phyloP scores from a whole-genome alignment of 208 protist genomes.

The Trichomonas tenax region DNA sequence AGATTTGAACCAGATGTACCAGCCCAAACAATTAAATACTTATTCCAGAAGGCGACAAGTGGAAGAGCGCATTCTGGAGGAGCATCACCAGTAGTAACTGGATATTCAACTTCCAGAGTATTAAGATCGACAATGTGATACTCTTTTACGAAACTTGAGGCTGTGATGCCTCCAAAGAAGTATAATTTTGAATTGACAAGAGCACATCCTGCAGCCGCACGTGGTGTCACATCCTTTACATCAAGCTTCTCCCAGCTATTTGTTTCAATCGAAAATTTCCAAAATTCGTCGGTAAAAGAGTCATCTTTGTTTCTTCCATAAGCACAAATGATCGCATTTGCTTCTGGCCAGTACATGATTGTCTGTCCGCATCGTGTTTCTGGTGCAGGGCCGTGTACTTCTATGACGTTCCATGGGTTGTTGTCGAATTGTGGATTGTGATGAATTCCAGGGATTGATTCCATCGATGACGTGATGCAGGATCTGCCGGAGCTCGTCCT shows the following conservation, averaged over 20 bases:
- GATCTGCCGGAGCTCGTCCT: not conserved
- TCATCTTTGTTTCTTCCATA: not conserved
- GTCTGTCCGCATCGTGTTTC: not conserved
- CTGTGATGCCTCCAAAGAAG: not conserved
- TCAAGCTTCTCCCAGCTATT: not conserved
- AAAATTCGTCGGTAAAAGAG: not conserved
- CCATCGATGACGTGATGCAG: not conserved
- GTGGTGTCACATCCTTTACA: not conserved
- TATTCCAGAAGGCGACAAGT: not conserved
- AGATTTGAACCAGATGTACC: not conserved
- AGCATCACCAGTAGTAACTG: not conserved
- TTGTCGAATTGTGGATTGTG: not conserved
- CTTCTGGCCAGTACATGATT: not conserved
- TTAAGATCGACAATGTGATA: not conserved
- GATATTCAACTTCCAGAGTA: not conserved
- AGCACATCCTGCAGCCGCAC: not conserved
- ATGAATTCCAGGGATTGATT: not conserved
- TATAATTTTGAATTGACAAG: not conserved
- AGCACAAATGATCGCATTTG: not conserved
- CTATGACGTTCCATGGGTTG: not conserved
- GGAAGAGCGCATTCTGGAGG: not conserved
- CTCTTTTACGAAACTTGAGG: not conserved
- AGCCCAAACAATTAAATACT: not conserved
- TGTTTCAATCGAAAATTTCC: not conserved
- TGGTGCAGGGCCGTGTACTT: not conserved